Evolutionary conservation across 2,329 filamentous ascomycete genomes (phyloP), one percentile per base, ranked within the genome.

Genomic region (Scedosporium dehoogii): DNA sequence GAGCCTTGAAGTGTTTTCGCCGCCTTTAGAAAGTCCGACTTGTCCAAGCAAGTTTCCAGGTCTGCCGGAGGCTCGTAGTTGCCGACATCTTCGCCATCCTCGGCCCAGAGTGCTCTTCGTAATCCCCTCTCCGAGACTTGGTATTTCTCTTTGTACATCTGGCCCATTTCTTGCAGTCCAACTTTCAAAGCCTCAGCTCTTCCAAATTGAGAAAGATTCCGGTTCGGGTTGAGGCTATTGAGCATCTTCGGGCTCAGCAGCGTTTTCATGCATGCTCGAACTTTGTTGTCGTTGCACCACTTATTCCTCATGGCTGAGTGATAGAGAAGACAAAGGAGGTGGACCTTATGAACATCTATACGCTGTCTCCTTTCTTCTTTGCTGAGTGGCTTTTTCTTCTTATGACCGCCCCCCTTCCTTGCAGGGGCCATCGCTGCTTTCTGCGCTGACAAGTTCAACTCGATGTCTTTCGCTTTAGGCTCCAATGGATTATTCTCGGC

Each of bases 301-400:
- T 83, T 78, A 70, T 97, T 99, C 62, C 92, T 85, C 63, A 85
- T 79, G 66, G 89, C 83, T 16, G 87, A 82, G 73, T 97, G 91
- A 9, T 86, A 85, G 16, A 99, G 74, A 1, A 99, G 79, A 71
- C 91, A 96, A 14, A 97, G 76, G 0, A 97, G 67, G 74, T 99
- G 92, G 65, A 86, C 79, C 73, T 93, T 96, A 73, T 99, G 94
- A n/a, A 92, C 80, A 60, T 91, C 83, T 33, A 94, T 72, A 21
- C 92, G 85, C 14, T 72, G 75, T 53, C 75, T 74, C 65, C 77
- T 82, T 67, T 87, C 84, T 21, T 78, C 78, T 65, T 77, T 81
- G 25, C 73, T 82, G 3, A 85, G 74, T 2, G 80, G 78, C 68
- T 80, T 85, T 59, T 80, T 78, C 57, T 65, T 66, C 12, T 41